Evolutionary conservation across 306 rosid genomes (phyloP).

Genomic region (Betula pendula): DNA sequence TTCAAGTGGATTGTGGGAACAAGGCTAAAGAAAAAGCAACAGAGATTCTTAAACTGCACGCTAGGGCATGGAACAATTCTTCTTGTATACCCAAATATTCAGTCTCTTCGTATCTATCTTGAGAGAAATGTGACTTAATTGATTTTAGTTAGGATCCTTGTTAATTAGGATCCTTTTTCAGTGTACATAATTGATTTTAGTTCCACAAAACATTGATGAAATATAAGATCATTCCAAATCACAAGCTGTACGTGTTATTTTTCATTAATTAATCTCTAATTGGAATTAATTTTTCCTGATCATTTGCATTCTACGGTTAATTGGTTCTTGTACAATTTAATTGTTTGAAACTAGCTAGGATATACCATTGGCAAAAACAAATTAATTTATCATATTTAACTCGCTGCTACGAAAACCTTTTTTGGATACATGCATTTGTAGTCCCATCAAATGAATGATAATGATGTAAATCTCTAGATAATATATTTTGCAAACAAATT

Average conservation of each 20-base stretch:
- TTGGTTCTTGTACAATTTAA: no score
- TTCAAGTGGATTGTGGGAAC: constrained; percentile 67
- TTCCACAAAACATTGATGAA: background rate
- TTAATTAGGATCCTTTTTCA: background rate
- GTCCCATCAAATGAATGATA: no score
- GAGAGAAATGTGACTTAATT: background rate
- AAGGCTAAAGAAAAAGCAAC: constrained; percentile 71
- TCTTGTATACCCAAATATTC: constrained; percentile 54
- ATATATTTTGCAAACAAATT: no score
- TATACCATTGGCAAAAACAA: background rate
- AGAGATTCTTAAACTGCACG: constrained; percentile 72
- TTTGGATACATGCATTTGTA: no score
- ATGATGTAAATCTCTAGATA: no score
- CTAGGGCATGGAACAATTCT: constrained; percentile 58
- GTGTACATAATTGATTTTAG: constrained; percentile 23
- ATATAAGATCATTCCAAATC: background rate
- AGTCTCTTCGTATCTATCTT: constrained; percentile 47
- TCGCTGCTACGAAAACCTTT: no score
- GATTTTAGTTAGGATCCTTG: background rate
- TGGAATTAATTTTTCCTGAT: no score
- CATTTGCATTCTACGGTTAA: no score
- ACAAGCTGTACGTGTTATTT: no score
- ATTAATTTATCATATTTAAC: no score
- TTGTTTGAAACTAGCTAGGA: no score
- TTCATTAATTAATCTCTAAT: no score